phyloP scores from a whole-genome alignment of 192 early-diverging fungal genomes.

The Piromyces finnis region DNA sequence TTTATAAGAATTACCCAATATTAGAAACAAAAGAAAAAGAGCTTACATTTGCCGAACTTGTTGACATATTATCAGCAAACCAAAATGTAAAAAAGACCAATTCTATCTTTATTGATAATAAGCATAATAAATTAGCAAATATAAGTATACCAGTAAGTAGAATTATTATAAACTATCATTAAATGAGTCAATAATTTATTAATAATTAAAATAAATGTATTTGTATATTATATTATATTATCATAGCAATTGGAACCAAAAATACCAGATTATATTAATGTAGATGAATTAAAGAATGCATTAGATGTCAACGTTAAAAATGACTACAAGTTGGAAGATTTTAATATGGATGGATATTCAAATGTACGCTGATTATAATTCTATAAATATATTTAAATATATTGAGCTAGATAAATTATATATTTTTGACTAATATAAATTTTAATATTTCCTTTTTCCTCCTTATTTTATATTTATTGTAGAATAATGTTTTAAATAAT shows the following conservation, averaged over 20 bases:
- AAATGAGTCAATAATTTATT: too few relatives aligned
- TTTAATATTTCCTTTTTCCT: neutral
- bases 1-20: neutral
- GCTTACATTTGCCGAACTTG: neutral
- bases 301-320: neutral
- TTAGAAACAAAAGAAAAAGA: neutral
- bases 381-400: too few relatives aligned
- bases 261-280: neutral
- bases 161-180: too few relatives aligned
- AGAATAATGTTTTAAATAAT: neutral
- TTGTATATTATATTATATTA: too few relatives aligned
- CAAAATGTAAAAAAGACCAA: neutral
- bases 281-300: neutral
- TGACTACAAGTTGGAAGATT: neutral
- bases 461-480: neutral
- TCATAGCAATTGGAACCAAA: neutral
- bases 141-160: neutral
- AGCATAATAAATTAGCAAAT: neutral
- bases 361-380: neutral
- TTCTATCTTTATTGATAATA: neutral
- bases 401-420: too few relatives aligned
- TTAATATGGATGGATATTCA: neutral
- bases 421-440: neutral
- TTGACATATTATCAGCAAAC: neutral
- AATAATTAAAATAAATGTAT: neutral